Evolutionary conservation across 2,329 filamentous ascomycete species (phyloP).

Genomic region (Apiospora aurea): DNA sequence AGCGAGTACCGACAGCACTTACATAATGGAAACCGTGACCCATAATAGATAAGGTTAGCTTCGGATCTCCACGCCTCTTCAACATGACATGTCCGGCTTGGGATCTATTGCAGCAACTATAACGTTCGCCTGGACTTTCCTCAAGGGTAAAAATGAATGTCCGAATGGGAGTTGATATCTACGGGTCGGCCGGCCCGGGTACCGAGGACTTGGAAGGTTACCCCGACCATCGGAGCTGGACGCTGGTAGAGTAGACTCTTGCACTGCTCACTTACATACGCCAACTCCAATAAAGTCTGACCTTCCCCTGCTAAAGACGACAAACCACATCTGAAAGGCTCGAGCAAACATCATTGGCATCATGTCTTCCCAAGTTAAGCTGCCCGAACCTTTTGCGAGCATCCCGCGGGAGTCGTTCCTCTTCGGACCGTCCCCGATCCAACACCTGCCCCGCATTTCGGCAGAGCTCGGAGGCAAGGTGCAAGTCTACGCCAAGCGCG

Average conservation of each 20-base stretch:
- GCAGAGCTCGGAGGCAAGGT: slow-evolving; percentile 65
- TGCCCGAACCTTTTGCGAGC: slow-evolving; percentile 67
- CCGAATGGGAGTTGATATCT: neutral
- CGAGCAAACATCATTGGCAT: no score
- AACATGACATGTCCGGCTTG: neutral
- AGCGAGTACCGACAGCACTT: neutral
- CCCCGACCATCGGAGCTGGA: slow-evolving; percentile 12
- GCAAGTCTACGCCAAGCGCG: slow-evolving; percentile 73
- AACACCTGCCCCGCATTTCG: slow-evolving; percentile 70
- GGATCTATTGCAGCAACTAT: neutral
- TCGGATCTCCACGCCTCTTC: neutral
- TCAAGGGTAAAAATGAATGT: slow-evolving; percentile 4
- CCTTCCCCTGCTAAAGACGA: neutral
- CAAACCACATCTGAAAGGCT: neutral
- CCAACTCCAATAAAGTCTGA: neutral
- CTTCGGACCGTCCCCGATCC: slow-evolving; percentile 73
- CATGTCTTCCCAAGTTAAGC: slow-evolving; percentile 41
- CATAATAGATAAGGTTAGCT: slow-evolving; percentile 19
- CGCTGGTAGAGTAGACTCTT: neutral
- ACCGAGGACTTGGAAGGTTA: neutral
- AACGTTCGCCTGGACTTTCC: neutral
- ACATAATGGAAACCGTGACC: slow-evolving; percentile 9
- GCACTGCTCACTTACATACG: neutral
- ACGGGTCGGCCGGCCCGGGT: neutral
- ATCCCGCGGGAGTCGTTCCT: slow-evolving; percentile 69